Conservation (phyloP, 1,139 yeast genomes). For the Tardiomyces digboiensis region DNA sequence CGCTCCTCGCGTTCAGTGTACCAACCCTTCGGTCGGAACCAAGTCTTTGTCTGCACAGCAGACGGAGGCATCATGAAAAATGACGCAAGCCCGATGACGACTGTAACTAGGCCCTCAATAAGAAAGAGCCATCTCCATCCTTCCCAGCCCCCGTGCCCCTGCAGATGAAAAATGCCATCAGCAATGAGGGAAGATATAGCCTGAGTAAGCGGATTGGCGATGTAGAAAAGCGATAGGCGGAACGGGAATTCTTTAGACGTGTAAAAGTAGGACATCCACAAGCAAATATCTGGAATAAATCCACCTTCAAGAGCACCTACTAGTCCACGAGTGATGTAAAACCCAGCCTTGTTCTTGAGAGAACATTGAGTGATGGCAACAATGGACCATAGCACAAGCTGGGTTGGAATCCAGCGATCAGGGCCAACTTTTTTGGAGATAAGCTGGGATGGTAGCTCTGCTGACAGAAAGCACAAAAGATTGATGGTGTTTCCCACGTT, state of each 20-base stretch:
- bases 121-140: conserved; percentile 58
- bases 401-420: conserved; percentile 44
- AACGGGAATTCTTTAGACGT: conserved; percentile 38
- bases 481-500: conserved; percentile 40
- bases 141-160: conserved; percentile 37
- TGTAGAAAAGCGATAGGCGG: conserved; percentile 38
- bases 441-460: conserved; percentile 47
- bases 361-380: conserved; percentile 39
- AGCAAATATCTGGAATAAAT: conserved; percentile 42
- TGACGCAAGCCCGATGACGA: conserved; percentile 39
- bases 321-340: conserved; percentile 35
- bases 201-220: conserved; percentile 5
- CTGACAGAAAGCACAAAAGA: conserved; percentile 34
- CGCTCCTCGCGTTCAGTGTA: conserved; percentile 47
- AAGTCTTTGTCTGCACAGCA: conserved; percentile 45
- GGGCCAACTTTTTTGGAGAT: conserved; percentile 44
- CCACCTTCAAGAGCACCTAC: conserved; percentile 46
- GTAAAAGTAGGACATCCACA: conserved; percentile 46
- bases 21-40: conserved; percentile 46
- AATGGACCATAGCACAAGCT: conserved; percentile 41
- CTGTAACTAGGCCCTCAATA: conserved; percentile 44
- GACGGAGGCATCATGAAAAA: conserved; percentile 48
- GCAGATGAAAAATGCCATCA: conserved; percentile 42
- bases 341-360: conserved; percentile 29
- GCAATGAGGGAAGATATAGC: conserved; percentile 39